Evolutionary conservation across 352 stramenopile genomes (phyloP), one percentile per base, ranked within the genome.

Genomic region (Blastocystis sp.): DNA sequence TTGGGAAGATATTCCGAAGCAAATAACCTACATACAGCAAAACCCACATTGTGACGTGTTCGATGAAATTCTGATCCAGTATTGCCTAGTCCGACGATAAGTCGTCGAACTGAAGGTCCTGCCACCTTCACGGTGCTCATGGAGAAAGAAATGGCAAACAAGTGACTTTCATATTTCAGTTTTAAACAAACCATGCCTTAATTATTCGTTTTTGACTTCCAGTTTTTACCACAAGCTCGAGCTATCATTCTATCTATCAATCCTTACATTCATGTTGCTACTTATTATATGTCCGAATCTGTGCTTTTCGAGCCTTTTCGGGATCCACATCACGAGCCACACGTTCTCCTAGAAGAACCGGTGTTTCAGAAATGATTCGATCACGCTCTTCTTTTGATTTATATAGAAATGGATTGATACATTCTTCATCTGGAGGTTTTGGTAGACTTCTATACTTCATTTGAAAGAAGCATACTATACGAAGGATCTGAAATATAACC

Each of bases 41-140:
- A 87, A 43, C 77, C 77, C 21, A 87, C 65, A 77, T 87, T 87
- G 19, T 87, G 77, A 6, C 77, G 59, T 9, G 77, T 87, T 11
- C 77, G 59, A 27, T 74, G 59, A 24, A 65, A 87, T 43, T 87
- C 77, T 46, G 21, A 27, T 14, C 77, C 77, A 4, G 74, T 67
- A 58, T 87, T 87, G 4, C 77, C 77, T 27, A 87, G 35, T 32
- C 77, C 77, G 3, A 78, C 59, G n/a, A 87, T 29, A n/a, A 87
- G 49, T 3, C 77, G 24, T 46, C 77, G 52, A 1, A 87, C 77
- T 32, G 29, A n/a, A 29, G 65, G 77, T 39, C 67, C 21, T 56
- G 66, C 27, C 7, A 65, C 71, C 54, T 11, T 37, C 51, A 42
- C 46, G 27, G 29, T 43, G 43, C 49, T 66, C 43, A 83, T 83